Evolutionary conservation across 495 filamentous ascomycete species (phyloP), one percentile per base, ranked within the genome.

Genomic region (Astrothelium macrocarpum): DNA sequence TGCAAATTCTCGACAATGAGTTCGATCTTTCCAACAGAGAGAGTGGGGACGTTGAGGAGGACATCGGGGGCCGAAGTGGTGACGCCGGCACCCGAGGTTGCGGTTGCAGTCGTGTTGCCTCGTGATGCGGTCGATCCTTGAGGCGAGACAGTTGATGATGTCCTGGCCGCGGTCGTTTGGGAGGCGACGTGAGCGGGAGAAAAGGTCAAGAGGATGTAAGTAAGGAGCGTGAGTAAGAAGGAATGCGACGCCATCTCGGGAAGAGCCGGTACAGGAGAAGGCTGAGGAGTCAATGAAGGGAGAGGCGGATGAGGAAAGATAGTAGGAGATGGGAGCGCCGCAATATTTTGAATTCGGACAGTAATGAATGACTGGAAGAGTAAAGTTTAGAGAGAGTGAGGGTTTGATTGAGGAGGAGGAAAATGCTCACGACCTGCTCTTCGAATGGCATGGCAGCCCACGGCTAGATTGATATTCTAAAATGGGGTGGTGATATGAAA

Each of bases 11-110:
- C 79, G 12, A 83, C 79, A 66, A 79, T 77, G 0, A 85, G 77
- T 70, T 84, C 80, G 63, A 85, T 85, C 28, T 76, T 72, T 29
- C 78, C 78, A 16, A 85, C 81, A 29, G 76, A 77, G 4, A 85
- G 75, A 23, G 78, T 75, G 16, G 82, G 82, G 3, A 84, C 77
- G 60, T 78, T 78, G 56, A 85, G 76, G 29, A 74, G 72, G 29
- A 85, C 82, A 70, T 85, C 82, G 4, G 82, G 81, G 1, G 79
- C 75, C 0, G 66, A 72, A 5, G 69, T 64, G 46, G 61, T 64
- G 1, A 69, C 67, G 1, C 69, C 62, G 42, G 32, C 61, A 16
- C 68, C 59, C 53, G 60, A 46, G 20, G 64, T 66, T 11, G 66
- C 60, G 4, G 72, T 69, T 20, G 65, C 14, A 12, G 70, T 61